Evolutionary conservation across 257 asterid species (phyloP), one percentile per base, ranked within the genome.

Genomic region (Primulina tabacum): DNA sequence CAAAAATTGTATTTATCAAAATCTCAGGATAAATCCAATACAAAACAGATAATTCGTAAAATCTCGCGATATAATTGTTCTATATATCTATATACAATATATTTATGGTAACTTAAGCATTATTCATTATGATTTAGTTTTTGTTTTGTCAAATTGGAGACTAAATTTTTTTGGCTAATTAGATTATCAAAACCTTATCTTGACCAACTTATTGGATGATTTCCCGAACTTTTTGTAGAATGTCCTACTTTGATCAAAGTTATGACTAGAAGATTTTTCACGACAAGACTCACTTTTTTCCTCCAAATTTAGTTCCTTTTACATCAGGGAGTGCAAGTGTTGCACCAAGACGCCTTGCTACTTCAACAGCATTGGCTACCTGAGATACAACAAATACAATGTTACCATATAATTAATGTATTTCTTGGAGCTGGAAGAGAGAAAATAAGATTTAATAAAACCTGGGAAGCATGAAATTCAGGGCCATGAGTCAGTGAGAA

Each of bases 401-500:
- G 64, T 65, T 1, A 2, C 26, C 26, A 43, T 28, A 29, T 28
- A 24, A 2, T 8, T 24, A 61, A 62, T n/a, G 7, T 11, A 4
- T 10, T 20, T 0, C 52, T 18, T 0, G 11, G 3, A 9, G n/a
- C n/a, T n/a, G n/a, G 14, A 17, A 1, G 1, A 4, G 21, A 29
- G 21, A 29, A 24, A 53, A 52, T 11, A 7, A 17, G n/a, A 43
- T 10, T 17, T 12, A 56, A 71, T 47, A 32, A 21, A 69, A 88
- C 95, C 93, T 90, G 93, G 4, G 77, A 74, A 70, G 79, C 82
- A 71, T 90, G 93, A 79, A 75, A 81, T 57, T 88, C 90, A 16
- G 88, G 84, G 73, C 81, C 83, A 63, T 76, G 67, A 52, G 74
- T 79, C 76, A 90, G 69, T 17, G 88, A 72, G 72, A 90, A 78